Evolutionary conservation across 768 basidiomycete genomes (phyloP), one percentile per base, ranked within the genome.

Genomic region (Suillus lakei): DNA sequence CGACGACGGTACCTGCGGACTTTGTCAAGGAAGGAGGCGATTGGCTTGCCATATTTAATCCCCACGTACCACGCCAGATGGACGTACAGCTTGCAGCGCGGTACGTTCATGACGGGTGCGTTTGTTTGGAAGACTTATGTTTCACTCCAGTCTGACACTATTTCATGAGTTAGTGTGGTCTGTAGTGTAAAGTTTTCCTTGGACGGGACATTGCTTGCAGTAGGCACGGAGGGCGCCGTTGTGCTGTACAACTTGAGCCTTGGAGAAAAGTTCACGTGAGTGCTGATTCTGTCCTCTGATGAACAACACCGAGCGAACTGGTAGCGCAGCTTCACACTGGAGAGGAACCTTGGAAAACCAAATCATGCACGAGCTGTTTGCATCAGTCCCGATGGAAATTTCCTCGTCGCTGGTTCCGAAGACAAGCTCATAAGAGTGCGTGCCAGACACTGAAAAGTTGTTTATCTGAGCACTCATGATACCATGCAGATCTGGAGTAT

Each of bases 181-280:
- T 93, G 96, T 71, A 98, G 96, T 72, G 95, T 98, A 32, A 86
- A 92, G 65, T 97, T 98, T 80, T 97, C 95, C 60, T 92, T 94
- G 16, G 96, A 99, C 77, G 95, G 96, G 32, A 95, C 93, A 76
- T 89, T 84, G 66, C 86, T 98, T 38, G 97, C 97, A 36, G 98
- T 97, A 5, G 97, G 58, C 28, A 77, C 68, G 38, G 69, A 77
- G 58, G 77, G 76, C 44, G 73, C 73, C 13, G 60, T 79, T 66
- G 59, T 74, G 44, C 34, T 77, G 7, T 79, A 77, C 66, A 66
- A 79, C 18, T 63, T 68, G 2, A 62, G 64, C 43, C 68, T 66
- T 8, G 73, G 71, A 26, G 70, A 74, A 60, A 71, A 79, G 51
- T 55, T 69, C 3, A 78, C 70, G 76, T 75, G 66, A 56, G 76